These are phyloP conservation scores for Pseudopyrenochaeta lycopersici DNA, from an alignment of 2,329 filamentous ascomycete genomes.

Conservation along the genomic window DNA sequence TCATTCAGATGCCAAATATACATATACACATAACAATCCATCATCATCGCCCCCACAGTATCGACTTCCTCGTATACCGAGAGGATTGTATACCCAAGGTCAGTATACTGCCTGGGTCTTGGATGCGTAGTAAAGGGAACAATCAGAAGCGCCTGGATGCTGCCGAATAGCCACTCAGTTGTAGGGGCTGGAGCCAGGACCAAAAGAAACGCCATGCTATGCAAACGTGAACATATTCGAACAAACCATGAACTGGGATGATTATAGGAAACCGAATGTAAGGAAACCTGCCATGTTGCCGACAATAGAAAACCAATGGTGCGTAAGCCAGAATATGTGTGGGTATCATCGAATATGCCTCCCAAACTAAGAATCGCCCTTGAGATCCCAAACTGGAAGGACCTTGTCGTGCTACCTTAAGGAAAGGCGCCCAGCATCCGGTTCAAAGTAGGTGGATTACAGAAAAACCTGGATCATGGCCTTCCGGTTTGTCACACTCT, in stretches of 20 bases:
- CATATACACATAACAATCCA: neutral
- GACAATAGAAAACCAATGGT: constrained; percentile 2
- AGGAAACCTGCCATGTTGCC: neutral
- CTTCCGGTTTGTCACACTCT: constrained; percentile 41
- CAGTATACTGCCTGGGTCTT: too few relatives aligned
- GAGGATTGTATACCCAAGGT: too few relatives aligned
- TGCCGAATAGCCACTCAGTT: too few relatives aligned
- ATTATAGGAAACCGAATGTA: neutral
- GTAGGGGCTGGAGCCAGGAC: neutral
- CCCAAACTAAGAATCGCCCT: neutral
- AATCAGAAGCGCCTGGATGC: too few relatives aligned
- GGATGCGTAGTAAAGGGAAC: too few relatives aligned
- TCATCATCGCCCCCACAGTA: neutral
- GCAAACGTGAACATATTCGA: constrained; percentile 23
- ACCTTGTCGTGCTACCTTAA: neutral
- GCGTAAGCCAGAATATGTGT: neutral
- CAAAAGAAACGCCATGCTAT: constrained; percentile 24
- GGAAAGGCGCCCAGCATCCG: neutral
- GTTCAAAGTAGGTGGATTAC: constrained; percentile 16
- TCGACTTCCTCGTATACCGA: too few relatives aligned
- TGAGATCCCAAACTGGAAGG: neutral
- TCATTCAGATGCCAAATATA: neutral
- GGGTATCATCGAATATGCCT: constrained; percentile 20
- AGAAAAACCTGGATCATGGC: constrained; percentile 55
- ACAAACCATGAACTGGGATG: neutral